phyloP scores from a whole-genome alignment of 306 rosid species.

The Acacia melanoxylon region DNA sequence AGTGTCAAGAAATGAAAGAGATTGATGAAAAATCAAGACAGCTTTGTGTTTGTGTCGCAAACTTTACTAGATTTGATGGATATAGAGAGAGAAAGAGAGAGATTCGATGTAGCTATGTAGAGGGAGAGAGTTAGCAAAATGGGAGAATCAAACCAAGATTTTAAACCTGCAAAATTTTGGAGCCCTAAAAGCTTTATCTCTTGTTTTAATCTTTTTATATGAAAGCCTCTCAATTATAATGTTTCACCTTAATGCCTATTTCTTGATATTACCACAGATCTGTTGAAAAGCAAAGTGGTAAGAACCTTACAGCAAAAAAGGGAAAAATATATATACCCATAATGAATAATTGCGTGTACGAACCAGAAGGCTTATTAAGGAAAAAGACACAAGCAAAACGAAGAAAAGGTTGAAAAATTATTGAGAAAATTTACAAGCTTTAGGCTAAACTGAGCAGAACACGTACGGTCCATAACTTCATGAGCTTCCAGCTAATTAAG shows the following conservation, averaged over 20 bases:
- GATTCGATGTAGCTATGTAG: background rate
- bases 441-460: background rate
- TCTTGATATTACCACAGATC: conserved; percentile 42
- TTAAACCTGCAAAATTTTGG: conserved; percentile 36
- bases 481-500: background rate
- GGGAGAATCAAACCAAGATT: conserved; percentile 43
- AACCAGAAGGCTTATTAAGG: background rate
- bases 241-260: conserved; percentile 30
- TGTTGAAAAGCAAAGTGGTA: conserved; percentile 28
- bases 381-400: background rate
- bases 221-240: background rate
- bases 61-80: conserved; percentile 28
- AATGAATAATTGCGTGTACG: background rate
- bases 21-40: conserved; percentile 47
- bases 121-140: conserved; percentile 18
- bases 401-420: background rate
- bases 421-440: background rate
- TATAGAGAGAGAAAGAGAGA: conserved; percentile 29
- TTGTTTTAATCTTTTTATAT: conserved; percentile 18
- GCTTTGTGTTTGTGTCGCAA: conserved; percentile 38
- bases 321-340: background rate
- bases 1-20: conserved; percentile 33
- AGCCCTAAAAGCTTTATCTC: conserved; percentile 37
- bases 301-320: conserved; percentile 23
- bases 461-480: background rate